Evolutionary conservation across 305 asterid genomes (phyloP), one percentile per base, ranked within the genome.

Genomic region (Lippia alba): DNA sequence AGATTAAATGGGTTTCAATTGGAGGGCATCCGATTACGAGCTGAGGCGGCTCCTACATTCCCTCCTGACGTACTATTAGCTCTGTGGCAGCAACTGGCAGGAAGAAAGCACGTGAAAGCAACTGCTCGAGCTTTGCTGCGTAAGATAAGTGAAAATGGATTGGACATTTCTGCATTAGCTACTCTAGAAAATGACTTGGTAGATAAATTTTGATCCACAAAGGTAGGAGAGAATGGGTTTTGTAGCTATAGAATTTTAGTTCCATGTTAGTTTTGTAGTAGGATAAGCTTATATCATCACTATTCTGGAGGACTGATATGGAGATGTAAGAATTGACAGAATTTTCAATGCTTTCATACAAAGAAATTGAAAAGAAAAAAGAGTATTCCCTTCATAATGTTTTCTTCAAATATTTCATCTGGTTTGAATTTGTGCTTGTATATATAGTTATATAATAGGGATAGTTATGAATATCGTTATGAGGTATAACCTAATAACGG

Each of bases 61-160:
- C 86, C 90, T 19, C 77, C 90, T 2, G 78, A 79, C 7, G 65
- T 88, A 14, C 86, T 88, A 9, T 30, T 46, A 53, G 80, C 76
- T 69, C 80, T 88, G 72, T 88, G 90, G 90, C 71, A 14, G 50
- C 83, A 76, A 46, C 88, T 85, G 5, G 80, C 74, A 69, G 91
- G 66, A 66, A 77, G 84, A 66, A 76, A 54, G 64, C 65, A 53
- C 66, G 32, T 88, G 75, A 77, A 77, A 74, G 79, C 72, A 12
- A 60, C 82, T 62, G 57, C 69, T 16, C 70, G 32, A 17, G 66
- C 30, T 45, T 66, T 86, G 74, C 58, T 84, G 76, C 81, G 30
- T 56, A 78, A 73, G 56, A 12, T 82, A 16, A 71, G 63, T 33
- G 73, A 41, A 36, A 12, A 44, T 41, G 33, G 16, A 36, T 36